A percentile compares a stretch with the other conserved stretches of the same genome.
These are phyloP conservation scores for Solanum neorickii DNA, from an alignment of 257 asterid species.

Conservation along the genomic window DNA sequence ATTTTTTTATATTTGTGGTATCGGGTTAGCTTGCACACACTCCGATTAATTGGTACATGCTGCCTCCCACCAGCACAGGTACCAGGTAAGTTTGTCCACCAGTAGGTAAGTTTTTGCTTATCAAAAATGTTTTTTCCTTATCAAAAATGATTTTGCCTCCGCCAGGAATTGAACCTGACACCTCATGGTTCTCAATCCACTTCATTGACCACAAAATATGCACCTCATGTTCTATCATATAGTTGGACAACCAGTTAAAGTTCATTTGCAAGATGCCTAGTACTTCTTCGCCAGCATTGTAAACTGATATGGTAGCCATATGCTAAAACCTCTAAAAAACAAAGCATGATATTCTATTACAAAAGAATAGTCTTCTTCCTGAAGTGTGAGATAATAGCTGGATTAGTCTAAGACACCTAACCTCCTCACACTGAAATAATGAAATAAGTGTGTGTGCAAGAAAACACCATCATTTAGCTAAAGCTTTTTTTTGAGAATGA, in stretches of 20 bases:
- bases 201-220: neutral
- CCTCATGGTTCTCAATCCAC: neutral
- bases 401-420: neutral
- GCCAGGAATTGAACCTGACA: neutral
- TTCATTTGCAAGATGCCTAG: neutral
- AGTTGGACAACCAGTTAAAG: neutral
- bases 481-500: neutral
- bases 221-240: neutral
- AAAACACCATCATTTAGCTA: neutral
- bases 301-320: neutral
- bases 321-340: neutral
- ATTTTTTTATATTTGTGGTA: neutral
- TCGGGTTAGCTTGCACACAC: neutral
- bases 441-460: neutral
- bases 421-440: neutral
- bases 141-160: neutral
- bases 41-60: neutral
- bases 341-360: neutral
- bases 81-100: neutral
- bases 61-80: neutral
- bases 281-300: neutral
- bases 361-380: neutral
- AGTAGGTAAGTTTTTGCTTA: neutral
- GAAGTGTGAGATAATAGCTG: neutral
- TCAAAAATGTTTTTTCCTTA: no score